Evolutionary conservation across 176 grass and related monocot genomes (phyloP), one percentile per base, ranked within the genome.

Genomic region (Triticum timopheevii): DNA sequence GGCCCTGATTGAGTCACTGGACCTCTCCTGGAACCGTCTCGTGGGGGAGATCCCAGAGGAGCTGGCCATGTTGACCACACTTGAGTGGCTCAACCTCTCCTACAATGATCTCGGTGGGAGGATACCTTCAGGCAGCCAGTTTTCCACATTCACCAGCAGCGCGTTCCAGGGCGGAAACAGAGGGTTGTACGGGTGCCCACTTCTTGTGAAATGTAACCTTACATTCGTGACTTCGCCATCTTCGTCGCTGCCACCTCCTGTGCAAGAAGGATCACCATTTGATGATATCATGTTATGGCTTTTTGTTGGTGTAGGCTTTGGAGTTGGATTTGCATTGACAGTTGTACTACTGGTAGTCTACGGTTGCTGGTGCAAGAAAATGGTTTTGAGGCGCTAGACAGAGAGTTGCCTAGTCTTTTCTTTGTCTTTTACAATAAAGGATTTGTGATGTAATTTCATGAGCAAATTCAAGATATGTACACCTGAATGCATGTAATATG

Each of bases 21-120:
- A 87, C 85, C 83, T 90, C 68, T 84, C 82, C 2, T 71, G 80
- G 84, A 91, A 91, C 47, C 0, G 15, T 13, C 79, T 91, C 58
- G 66, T 76, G 0, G 69, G 89, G 61, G 3, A 31, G 40, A 89
- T 94, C 34, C 92, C 88, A 1, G 6, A 12, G 52, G 72, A 79
- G 42, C 73, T 93, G 1, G 78, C 85, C 3, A 15, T 50, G 36
- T n/a, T 90, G 59, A 77, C 40, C 7, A 68, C 47, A 4, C 82
- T 93, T 34, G 27, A 62, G 28, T 44, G 78, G 36, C 58, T 93
- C 35, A 30, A 88, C 71, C 22, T 90, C n/a, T 30, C 39, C 8
- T 50, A 88, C 4, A 90, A 93, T 59, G 75, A 33, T 20, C 77
- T 93, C 35, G 76, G 56, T 2, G 82, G 88, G 3, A 28, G 13